Evolutionary conservation across 371 early-diverging fungal genomes (phyloP).

Genomic region (Dinochytrium kinnereticum): DNA sequence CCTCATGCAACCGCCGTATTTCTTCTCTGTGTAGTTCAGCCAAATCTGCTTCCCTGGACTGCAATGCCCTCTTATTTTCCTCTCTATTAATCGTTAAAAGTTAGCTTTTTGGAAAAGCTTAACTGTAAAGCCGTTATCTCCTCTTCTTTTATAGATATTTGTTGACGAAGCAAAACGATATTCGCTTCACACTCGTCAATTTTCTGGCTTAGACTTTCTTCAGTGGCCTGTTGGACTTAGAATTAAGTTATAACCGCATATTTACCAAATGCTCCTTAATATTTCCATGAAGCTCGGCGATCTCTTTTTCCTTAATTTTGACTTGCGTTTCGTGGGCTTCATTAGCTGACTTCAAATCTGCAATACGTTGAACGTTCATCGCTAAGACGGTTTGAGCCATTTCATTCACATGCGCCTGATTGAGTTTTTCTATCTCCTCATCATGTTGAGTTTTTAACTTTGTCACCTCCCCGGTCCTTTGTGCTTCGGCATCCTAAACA

Average conservation of each 20-base stretch:
- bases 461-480: conserved; percentile 20
- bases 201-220: conserved; percentile 9
- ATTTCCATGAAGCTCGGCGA: conserved; percentile 5
- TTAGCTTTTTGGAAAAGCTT: not conserved
- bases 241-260: not conserved
- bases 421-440: conserved; percentile 23
- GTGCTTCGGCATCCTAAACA: conserved; percentile 43
- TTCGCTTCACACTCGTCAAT: conserved; percentile 27
- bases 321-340: conserved; percentile 23
- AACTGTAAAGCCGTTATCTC: conserved; percentile 28
- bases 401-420: conserved; percentile 22
- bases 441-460: conserved; percentile 24
- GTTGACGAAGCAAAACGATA: conserved; percentile 17
- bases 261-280: not conserved
- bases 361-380: conserved; percentile 32
- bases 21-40: conserved; percentile 32
- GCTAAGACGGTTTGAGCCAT: conserved; percentile 27
- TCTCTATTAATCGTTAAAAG: conserved; percentile 7
- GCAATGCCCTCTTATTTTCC: conserved; percentile 15
- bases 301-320: conserved; percentile 25
- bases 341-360: conserved; percentile 25
- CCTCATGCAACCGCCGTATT: conserved; percentile 35
- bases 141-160: conserved; percentile 1
- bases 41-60: conserved; percentile 28
- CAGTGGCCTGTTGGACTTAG: conserved; percentile 11